These are phyloP conservation scores for Phaeophleospora eucalypticola DNA, from an alignment of 2,329 filamentous ascomycete genomes.

Conservation along the genomic window DNA sequence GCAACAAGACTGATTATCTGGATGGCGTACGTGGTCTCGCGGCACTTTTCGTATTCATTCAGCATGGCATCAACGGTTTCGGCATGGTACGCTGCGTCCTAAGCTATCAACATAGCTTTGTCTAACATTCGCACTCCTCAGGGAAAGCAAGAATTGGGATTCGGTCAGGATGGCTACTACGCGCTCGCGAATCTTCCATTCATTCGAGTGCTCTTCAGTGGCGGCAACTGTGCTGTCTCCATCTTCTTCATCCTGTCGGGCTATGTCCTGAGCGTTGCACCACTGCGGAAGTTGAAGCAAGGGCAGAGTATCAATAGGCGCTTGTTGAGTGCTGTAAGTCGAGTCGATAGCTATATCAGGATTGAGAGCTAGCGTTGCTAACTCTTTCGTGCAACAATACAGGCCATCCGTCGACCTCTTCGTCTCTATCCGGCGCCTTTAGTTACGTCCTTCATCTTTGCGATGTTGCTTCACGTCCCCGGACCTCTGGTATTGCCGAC, in stretches of 20 bases:
- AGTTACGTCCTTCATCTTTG: constrained; percentile 6
- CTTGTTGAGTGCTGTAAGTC: no score
- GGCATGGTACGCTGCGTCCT: no score
- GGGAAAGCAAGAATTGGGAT: constrained; percentile 35
- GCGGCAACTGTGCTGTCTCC: constrained; percentile 56
- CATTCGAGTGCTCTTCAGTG: constrained; percentile 52
- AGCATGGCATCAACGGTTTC: constrained; percentile 48
- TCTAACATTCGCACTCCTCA: no score
- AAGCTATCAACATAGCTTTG: no score
- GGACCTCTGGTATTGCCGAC: constrained; percentile 5
- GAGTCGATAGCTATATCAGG: no score
- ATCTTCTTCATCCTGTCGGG: constrained; percentile 51
- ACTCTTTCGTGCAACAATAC: constrained; percentile 10
- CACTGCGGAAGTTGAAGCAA: constrained; percentile 16
- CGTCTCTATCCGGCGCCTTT: constrained; percentile 9
- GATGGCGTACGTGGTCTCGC: constrained; percentile 64
- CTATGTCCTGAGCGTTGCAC: constrained; percentile 40
- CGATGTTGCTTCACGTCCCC: constrained; percentile 10
- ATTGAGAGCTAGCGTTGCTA: constrained; percentile 3
- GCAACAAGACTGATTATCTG: constrained; percentile 40
- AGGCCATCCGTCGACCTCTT: constrained; percentile 9
- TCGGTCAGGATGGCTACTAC: constrained; percentile 38
- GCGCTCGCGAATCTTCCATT: constrained; percentile 51
- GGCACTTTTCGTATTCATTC: constrained; percentile 60
- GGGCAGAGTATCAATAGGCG: no score